Conservation (phyloP, 345 rosid species). For the Corymbia maculata region DNA sequence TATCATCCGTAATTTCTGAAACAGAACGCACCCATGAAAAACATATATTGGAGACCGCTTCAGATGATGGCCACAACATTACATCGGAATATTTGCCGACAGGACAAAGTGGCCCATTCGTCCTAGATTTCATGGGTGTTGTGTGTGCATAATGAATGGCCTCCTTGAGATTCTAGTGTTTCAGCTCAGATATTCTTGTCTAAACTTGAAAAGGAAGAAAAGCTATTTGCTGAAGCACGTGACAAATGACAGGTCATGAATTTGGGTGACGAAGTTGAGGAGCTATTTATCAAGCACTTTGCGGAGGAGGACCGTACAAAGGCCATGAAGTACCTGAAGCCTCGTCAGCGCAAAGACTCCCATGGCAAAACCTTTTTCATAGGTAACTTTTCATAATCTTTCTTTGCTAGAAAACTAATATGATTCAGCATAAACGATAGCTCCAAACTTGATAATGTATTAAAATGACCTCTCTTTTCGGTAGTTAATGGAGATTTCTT, state of each 20-base stretch:
- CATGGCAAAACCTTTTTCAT: constrained; percentile 85
- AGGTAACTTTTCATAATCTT: constrained; percentile 35
- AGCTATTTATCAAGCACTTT: constrained; percentile 71
- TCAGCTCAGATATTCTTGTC: constrained; percentile 4
- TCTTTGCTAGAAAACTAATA: neutral
- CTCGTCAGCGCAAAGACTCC: constrained; percentile 74
- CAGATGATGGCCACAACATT: constrained; percentile 17
- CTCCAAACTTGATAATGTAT: neutral
- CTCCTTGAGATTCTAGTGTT: neutral
- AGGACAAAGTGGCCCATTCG: constrained; percentile 21
- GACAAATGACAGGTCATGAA: constrained; percentile 66
- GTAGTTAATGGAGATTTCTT: neutral
- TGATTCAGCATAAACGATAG: neutral
- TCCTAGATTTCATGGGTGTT: neutral
- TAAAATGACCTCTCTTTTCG: neutral
- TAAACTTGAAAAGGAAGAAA: neutral
- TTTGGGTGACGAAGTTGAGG: constrained; percentile 85
- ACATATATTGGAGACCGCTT: neutral
- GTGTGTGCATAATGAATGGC: neutral
- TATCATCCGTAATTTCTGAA: neutral
- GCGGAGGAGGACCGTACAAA: constrained; percentile 77
- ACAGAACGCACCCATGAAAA: neutral
- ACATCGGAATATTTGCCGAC: constrained; percentile 13
- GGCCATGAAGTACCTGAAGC: constrained; percentile 86
- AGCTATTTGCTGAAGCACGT: constrained; percentile 10